Evolutionary conservation across 106 monocot genomes (phyloP).

Genomic region (Allium sativum): DNA sequence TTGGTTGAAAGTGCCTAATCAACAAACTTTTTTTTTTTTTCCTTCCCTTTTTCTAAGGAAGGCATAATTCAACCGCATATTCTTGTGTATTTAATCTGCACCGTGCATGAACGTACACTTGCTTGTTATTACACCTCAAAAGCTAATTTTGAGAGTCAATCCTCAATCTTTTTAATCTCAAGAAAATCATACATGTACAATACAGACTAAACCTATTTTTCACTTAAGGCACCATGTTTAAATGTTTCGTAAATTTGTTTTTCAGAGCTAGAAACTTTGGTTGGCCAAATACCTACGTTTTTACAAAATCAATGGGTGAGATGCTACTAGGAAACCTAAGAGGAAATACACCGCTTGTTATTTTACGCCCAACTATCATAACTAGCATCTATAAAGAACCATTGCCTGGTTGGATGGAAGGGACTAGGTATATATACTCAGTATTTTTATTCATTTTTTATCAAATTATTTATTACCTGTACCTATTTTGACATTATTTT

Average conservation of each 20-base stretch:
- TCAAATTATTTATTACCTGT: background rate
- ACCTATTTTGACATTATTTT: background rate
- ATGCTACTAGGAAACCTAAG: conserved; percentile 55
- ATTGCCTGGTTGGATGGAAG: conserved; percentile 76
- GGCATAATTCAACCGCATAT: too few species aligned
- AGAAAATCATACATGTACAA: too few species aligned
- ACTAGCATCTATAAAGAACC: conserved; percentile 67
- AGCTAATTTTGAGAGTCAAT: background rate
- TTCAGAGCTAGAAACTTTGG: conserved; percentile 50
- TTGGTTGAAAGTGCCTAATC: too few species aligned
- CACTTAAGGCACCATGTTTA: too few species aligned
- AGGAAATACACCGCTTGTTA: conserved; percentile 46
- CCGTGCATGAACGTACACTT: too few species aligned
- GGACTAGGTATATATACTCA: conserved; percentile 23
- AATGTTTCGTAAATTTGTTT: background rate
- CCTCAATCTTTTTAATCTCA: too few species aligned
- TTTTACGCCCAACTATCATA: conserved; percentile 65
- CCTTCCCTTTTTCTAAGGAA: too few species aligned
- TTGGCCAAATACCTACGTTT: conserved; percentile 87
- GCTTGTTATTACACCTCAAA: background rate
- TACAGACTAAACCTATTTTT: too few species aligned
- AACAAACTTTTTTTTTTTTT: too few species aligned
- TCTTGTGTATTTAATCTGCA: too few species aligned
- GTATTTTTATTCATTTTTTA: background rate
- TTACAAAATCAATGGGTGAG: conserved; percentile 80